Conservation (phyloP, 2,329 filamentous ascomycete genomes). For the Aureobasidium sp. region DNA sequence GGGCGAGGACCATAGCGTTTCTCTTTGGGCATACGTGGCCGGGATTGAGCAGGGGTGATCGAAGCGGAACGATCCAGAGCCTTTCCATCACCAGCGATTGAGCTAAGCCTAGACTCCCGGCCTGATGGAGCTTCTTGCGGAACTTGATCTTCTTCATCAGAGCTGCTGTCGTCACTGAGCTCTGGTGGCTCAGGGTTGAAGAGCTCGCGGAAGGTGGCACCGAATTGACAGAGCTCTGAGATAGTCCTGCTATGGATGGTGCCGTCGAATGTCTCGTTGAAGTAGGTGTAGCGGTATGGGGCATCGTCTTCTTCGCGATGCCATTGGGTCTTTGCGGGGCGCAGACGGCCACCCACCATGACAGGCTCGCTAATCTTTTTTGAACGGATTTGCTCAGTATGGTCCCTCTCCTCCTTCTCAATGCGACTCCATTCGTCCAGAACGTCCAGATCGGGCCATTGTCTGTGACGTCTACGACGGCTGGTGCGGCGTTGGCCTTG, state of each 20-base stretch:
- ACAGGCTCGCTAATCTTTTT: slow-evolving; percentile 94
- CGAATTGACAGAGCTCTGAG: slow-evolving; percentile 82
- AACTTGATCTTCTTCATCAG: slow-evolving; percentile 50
- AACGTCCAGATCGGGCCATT: slow-evolving; percentile 79
- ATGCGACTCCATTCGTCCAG: slow-evolving; percentile 85
- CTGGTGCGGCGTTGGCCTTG: slow-evolving; percentile 25
- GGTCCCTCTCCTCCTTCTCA: slow-evolving; percentile 77
- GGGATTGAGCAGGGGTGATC: slow-evolving; percentile 23
- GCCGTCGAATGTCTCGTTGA: slow-evolving; percentile 93
- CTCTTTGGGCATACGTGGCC: slow-evolving; percentile 1
- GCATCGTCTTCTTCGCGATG: slow-evolving; percentile 81
- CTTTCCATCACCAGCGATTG: slow-evolving; percentile 16
- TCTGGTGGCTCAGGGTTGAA: slow-evolving; percentile 83
- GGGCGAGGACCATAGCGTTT: slow-evolving; percentile 66
- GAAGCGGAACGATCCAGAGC: slow-evolving; percentile 29
- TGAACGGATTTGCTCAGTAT: slow-evolving; percentile 64
- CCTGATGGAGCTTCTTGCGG: slow-evolving; percentile 22
- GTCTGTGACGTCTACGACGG: slow-evolving; percentile 55
- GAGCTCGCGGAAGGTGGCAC: slow-evolving; percentile 74
- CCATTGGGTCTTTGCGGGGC: slow-evolving; percentile 73
- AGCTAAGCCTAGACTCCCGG: slow-evolving; percentile 6
- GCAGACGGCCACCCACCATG: slow-evolving; percentile 79
- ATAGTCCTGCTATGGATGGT: slow-evolving; percentile 96
- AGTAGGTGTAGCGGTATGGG: slow-evolving; percentile 95
- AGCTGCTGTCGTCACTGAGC: slow-evolving; percentile 62